Base-by-base conservation (phyloP, 768 basidiomycete genomes). In the Lactarius vividus region DNA sequence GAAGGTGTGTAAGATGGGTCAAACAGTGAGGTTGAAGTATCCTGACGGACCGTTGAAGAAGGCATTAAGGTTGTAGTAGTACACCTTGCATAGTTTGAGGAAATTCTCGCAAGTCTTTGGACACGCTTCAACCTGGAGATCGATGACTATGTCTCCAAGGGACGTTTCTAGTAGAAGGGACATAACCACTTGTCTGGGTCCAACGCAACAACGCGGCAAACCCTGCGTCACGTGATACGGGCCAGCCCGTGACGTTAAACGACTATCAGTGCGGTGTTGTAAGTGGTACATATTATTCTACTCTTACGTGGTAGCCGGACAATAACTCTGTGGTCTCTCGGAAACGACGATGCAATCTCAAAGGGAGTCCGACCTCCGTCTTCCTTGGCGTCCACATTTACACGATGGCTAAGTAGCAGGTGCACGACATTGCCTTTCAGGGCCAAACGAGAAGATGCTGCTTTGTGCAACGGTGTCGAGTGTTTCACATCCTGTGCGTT, bases 111-210 rank as follows among this genome's bases (percentile, higher is more conserved):
- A 95, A 60, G 88, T 92, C 76, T 85, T 88, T 1, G 97, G 97
- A 77, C 96, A 98, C 44, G 81, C 80, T 9, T 95, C 93, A 33
- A 92, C 88, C 76, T 98, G 94, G 49, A 99, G 82, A 77, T 98
- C 97, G 73, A 98, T 93, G 66, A 98, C 94, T 63, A 99, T 83
- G 78, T 99, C 97, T 64, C 97, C 97, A 1, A 98, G 80, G 26
- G 95, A 98, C 4, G 97, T 99, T 81, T 98, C 97, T 70, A 98
- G 84, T 64, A 99, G 83, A 46, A 98, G 93, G 65, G 96, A 98
- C 97, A 98, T 97, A 31, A n/a, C 8, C 20, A 20, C 28, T 39
- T 16, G n/a, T 29, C 31, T 9, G 16, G 20, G 26, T n/a, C 15
- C 39, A 40, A 18, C 39, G 39, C 39, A 40, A 40, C 39, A 40